Evolutionary conservation across 768 basidiomycete species (phyloP).

Genomic region (Tricholoma furcatifolium): DNA sequence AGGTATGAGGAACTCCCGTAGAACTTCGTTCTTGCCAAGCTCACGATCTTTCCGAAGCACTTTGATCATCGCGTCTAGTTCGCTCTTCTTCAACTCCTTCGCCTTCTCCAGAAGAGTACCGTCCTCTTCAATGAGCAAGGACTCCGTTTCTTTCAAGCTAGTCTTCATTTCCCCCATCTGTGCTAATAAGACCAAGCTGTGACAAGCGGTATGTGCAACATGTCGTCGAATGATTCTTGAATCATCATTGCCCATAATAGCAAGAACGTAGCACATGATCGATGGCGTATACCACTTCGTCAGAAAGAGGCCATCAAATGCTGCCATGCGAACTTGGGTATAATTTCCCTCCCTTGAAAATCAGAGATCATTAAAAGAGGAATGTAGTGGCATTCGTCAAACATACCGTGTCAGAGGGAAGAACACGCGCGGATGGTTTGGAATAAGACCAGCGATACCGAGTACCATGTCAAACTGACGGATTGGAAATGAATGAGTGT

Average conservation of each 20-base stretch:
- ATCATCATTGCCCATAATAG: slow-evolving; percentile 83
- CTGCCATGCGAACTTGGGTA: slow-evolving; percentile 85
- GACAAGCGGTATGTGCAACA: slow-evolving; percentile 82
- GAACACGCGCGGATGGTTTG: slow-evolving; percentile 74
- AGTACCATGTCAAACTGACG: slow-evolving; percentile 77
- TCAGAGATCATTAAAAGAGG: slow-evolving; percentile 7
- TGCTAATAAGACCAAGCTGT: slow-evolving; percentile 82
- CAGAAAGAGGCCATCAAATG: slow-evolving; percentile 92
- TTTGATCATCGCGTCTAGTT: slow-evolving; percentile 83
- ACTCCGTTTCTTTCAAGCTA: slow-evolving; percentile 68
- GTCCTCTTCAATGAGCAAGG: slow-evolving; percentile 84
- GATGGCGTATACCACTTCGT: slow-evolving; percentile 84
- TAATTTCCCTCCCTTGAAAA: slow-evolving; percentile 89
- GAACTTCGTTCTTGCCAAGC: slow-evolving; percentile 73
- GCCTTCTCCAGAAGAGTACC: slow-evolving; percentile 67
- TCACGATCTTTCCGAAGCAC: slow-evolving; percentile 85
- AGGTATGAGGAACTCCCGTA: slow-evolving; percentile 80
- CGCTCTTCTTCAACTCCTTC: slow-evolving; percentile 79
- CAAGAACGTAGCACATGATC: slow-evolving; percentile 84
- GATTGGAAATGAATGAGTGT: slow-evolving; percentile 3
- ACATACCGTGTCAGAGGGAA: slow-evolving; percentile 86
- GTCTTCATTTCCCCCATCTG: slow-evolving; percentile 91
- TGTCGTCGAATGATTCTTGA: slow-evolving; percentile 83
- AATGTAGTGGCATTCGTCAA: background rate
- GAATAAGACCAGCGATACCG: slow-evolving; percentile 73